Conservation (phyloP, 1,284 basidiomycete species). For the Trametes hirsuta region DNA sequence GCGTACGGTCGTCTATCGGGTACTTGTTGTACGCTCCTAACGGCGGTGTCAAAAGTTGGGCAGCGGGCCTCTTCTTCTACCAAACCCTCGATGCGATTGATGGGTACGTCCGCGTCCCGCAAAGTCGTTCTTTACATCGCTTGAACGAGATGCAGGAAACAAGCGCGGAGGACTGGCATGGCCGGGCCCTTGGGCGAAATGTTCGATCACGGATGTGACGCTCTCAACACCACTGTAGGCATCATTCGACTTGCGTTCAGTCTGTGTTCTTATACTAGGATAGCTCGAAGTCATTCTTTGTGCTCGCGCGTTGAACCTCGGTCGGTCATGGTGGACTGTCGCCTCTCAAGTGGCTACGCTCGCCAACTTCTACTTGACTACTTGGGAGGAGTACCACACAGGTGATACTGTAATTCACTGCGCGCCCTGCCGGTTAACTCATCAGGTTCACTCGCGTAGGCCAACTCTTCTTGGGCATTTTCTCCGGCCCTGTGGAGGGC, state of each 20-base stretch:
- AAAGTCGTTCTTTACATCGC: neutral
- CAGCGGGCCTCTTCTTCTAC: conserved; percentile 88
- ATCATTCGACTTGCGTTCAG: neutral
- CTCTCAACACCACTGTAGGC: conserved; percentile 88
- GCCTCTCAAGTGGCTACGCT: conserved; percentile 85
- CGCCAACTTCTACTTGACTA: conserved; percentile 94
- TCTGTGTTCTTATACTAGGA: neutral
- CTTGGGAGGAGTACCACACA: conserved; percentile 99
- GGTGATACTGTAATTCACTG: conserved; percentile 41
- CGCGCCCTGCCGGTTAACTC: neutral
- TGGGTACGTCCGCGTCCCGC: conserved; percentile 51
- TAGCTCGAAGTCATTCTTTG: conserved; percentile 86
- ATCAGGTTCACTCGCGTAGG: conserved; percentile 45
- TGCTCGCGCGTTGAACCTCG: conserved; percentile 87
- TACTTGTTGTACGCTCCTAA: neutral
- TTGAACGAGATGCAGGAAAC: conserved; percentile 65
- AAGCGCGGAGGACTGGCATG: conserved; percentile 94
- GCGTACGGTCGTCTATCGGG: conserved; percentile 34
- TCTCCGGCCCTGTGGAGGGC: conserved; percentile 96
- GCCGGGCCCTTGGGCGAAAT: conserved; percentile 94
- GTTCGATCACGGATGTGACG: conserved; percentile 96
- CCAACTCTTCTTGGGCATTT: conserved; percentile 87
- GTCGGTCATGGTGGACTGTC: conserved; percentile 96
- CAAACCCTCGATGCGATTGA: conserved; percentile 91
- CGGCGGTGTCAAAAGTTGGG: conserved; percentile 58